These are phyloP conservation scores for Pezizomycotina sp. DNA, from an alignment of 2,329 filamentous ascomycete species.

Conservation along the genomic window DNA sequence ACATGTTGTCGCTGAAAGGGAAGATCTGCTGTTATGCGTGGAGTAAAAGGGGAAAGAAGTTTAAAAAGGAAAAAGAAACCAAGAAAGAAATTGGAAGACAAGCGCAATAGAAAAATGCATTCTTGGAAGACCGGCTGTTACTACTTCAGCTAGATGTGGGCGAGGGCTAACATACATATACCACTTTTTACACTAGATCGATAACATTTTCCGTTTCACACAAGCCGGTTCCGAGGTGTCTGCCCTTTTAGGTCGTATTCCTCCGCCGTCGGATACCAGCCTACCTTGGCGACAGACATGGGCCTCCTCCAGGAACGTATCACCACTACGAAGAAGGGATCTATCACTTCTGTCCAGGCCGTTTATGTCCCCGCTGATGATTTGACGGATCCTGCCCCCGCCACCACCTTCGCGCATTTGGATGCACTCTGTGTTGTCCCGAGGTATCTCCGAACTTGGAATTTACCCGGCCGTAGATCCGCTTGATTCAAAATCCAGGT, in stretches of 20 bases:
- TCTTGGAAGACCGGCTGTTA: too few relatives aligned
- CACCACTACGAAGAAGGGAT: conserved; percentile 97
- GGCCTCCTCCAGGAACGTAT: conserved; percentile 99
- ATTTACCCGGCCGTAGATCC: conserved; percentile 99
- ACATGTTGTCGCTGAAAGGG: background rate
- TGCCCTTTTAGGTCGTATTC: conserved; percentile 96
- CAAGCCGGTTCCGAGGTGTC: conserved; percentile 99
- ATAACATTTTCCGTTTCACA: conserved; percentile 99
- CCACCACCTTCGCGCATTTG: conserved; percentile 99
- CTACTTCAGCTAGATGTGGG: background rate
- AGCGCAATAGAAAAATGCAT: too few relatives aligned
- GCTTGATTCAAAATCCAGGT: conserved; percentile 98
- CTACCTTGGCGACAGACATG: conserved; percentile 96
- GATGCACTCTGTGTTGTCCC: conserved; percentile 99
- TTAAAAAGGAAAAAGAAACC: too few relatives aligned
- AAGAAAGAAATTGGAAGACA: too few relatives aligned
- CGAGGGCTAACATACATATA: conserved; percentile 23
- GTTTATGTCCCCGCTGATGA: conserved; percentile 99
- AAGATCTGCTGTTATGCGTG: background rate
- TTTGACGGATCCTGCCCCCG: conserved; percentile 98
- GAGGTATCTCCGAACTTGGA: conserved; percentile 99
- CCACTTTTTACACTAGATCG: conserved; percentile 94
- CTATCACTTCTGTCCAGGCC: conserved; percentile 98
- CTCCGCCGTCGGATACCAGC: conserved; percentile 99
- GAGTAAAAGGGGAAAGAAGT: too few relatives aligned